Base-by-base conservation (phyloP, 176 grass and related monocot genomes). In the Phragmites australis region DNA sequence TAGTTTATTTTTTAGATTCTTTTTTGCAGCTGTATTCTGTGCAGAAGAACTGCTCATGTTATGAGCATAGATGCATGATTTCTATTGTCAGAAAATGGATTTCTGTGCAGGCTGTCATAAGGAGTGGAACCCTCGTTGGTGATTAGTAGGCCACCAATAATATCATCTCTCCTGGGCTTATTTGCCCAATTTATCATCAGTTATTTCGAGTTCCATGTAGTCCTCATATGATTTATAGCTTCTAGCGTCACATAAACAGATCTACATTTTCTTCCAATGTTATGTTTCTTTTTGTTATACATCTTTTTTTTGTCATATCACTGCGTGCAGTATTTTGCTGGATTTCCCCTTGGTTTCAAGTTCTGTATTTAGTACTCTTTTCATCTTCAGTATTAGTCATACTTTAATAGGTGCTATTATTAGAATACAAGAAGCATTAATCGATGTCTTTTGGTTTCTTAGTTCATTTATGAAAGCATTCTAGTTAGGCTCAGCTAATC, bases 81-180 rank as follows among this genome's bases (percentile, higher is more conserved):
- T 77, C 42, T 66, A 80, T 34, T 48, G 71, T 77, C 65, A 76
- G 9, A 56, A 74, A 77, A 76, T 77, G 55, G 55, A 77, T 81
- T 85, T 77, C 8, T 72, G 32, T 65, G 83, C 88, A 89, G 88
- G 65, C 75, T 84, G 84, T 84, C 75, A 14, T 60, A 44, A 34
- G 80, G 65, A 77, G 75, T 87, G 69, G 75, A 75, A 59, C 73
- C 80, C 64, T 52, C 69, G 88, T 86, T 46, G 56, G 56, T 86
- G 72, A 85, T 56, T 82, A 76, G 72, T 32, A 49, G 65, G 57
- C n/a, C 69, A 49, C 77, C 77, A 48, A 58, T 72, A 75, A 55
- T 59, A 17, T 64, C 65, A 27, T 81, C 58, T 65, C 72, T 66
- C 31, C 69, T 32, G 72, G 15, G 45, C 56, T 65, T 61, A 21